Evolutionary conservation across 306 rosid genomes (phyloP).

Genomic region (Crotalaria pallida): DNA sequence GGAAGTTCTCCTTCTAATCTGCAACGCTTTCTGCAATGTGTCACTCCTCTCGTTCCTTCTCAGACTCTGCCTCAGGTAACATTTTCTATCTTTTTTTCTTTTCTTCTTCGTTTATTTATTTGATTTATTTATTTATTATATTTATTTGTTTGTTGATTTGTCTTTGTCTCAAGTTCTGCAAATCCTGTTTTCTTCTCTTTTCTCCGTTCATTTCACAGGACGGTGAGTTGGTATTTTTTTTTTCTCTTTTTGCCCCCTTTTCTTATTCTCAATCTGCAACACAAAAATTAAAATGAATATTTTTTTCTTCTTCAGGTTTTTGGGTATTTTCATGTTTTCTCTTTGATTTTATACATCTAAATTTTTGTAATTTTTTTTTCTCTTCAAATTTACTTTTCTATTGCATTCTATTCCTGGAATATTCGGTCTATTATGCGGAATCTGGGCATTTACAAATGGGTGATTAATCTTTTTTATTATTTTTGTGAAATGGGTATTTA

Average conservation of each 20-base stretch:
- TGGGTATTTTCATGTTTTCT: not conserved
- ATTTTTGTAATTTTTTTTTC: not conserved
- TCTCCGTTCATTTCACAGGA: not conserved
- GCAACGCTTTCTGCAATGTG: slow-evolving; percentile 58
- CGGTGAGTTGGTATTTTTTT: not conserved
- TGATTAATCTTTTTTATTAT: not conserved
- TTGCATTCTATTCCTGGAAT: not conserved
- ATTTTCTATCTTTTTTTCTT: too few relatives aligned
- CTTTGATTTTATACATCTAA: not conserved
- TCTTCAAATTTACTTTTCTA: too few relatives aligned
- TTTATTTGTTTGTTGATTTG: not conserved
- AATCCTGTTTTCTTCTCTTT: not conserved
- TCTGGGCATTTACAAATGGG: not conserved
- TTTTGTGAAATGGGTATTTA: too few relatives aligned
- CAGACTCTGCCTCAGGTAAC: slow-evolving; percentile 59
- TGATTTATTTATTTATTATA: too few relatives aligned
- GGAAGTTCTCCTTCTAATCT: slow-evolving; percentile 37
- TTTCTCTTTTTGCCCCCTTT: not conserved
- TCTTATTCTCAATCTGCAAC: not conserved
- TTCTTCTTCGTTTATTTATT: not conserved
- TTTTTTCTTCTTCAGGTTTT: not conserved
- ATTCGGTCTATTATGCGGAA: not conserved
- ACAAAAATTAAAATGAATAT: not conserved
- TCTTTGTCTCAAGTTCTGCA: not conserved
- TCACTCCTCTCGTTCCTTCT: slow-evolving; percentile 59